A percentile compares a stretch with the other conserved stretches of the same genome.
phyloP scores from a whole-genome alignment of 306 rosid genomes.

The Datisca glomerata region DNA sequence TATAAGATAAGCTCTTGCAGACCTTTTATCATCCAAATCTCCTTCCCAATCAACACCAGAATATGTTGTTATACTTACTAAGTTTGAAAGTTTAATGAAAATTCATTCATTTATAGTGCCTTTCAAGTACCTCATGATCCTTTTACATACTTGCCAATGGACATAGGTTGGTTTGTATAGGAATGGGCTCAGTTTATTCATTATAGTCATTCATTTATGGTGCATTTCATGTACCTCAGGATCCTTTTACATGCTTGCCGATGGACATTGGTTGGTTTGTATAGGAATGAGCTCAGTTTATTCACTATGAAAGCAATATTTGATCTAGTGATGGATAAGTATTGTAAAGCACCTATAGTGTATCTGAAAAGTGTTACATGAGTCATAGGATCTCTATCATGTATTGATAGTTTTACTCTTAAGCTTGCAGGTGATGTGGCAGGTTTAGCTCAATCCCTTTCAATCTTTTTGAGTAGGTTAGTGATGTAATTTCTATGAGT shows the following conservation, averaged over 20 bases:
- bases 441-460: background rate
- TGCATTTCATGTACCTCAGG: too few species aligned
- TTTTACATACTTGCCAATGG: background rate
- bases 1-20: too few species aligned
- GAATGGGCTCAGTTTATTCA: too few species aligned
- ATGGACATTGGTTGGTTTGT: background rate
- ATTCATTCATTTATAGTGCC: too few species aligned
- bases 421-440: background rate
- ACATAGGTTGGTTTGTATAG: background rate
- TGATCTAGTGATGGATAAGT: background rate
- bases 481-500: background rate
- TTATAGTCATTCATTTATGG: too few species aligned
- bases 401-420: background rate
- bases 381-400: background rate
- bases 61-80: too few species aligned
- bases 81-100: too few species aligned
- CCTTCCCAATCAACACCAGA: background rate
- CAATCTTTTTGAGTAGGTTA: background rate
- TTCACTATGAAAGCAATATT: background rate
- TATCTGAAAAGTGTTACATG: background rate
- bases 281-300: background rate
- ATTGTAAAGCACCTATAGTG: background rate
- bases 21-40: too few species aligned
- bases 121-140: background rate
- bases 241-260: too few species aligned